Evolutionary conservation across 257 asterid genomes (phyloP).

Genomic region (Gardenia jasminoides): DNA sequence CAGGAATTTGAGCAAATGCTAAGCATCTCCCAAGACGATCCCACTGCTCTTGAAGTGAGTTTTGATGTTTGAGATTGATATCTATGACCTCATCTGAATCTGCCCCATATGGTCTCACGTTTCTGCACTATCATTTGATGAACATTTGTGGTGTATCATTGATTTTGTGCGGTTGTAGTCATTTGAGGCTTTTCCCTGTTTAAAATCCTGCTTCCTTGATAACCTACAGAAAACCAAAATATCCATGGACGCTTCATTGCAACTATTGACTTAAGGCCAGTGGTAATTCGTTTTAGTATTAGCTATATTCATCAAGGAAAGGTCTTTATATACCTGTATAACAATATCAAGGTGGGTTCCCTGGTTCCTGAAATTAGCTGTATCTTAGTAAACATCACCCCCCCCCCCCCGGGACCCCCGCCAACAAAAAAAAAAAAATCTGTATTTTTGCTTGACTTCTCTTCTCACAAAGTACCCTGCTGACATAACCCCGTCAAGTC

Average conservation of each 20-base stretch:
- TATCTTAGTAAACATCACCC: too few species aligned
- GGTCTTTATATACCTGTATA: not conserved
- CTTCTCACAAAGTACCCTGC: too few species aligned
- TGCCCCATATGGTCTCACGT: not conserved
- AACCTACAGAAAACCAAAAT: not conserved
- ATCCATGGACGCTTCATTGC: not conserved
- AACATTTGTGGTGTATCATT: not conserved
- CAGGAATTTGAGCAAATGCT: constrained; percentile 73
- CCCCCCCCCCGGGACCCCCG: too few species aligned
- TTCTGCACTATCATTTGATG: not conserved
- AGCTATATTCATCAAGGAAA: not conserved
- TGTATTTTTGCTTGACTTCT: too few species aligned
- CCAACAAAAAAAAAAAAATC: too few species aligned
- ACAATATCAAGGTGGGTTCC: too few species aligned
- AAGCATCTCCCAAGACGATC: constrained; percentile 61
- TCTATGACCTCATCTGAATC: not conserved
- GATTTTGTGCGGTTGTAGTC: not conserved
- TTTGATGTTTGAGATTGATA: not conserved
- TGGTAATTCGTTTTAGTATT: not conserved
- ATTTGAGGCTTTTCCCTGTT: not conserved
- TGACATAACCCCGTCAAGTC: too few species aligned
- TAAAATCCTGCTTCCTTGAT: not conserved
- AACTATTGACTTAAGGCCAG: not conserved
- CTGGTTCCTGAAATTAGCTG: too few species aligned
- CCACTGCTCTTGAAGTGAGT: constrained; percentile 88